Base-by-base conservation (phyloP, 805 yeast genomes). In the Metschnikowia kunwiensis region DNA sequence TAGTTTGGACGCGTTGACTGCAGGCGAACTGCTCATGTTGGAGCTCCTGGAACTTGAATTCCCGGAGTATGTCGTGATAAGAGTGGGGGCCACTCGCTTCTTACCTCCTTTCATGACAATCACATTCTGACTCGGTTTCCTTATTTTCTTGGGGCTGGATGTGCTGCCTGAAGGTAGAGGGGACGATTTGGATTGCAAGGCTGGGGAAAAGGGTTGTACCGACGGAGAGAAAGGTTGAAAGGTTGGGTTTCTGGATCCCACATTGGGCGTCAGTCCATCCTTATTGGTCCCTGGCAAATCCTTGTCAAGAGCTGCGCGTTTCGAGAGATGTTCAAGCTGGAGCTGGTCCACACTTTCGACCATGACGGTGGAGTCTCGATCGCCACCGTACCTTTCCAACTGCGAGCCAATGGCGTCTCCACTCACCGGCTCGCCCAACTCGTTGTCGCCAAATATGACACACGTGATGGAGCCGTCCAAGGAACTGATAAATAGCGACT, bases 261-360 rank as follows among this genome's bases (percentile, higher is more conserved):
- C 7, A 9, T 12, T 14, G 16, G 13, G 16, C 16, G 13, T 24
- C 12, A 12, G 27, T 6, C 3, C 9, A 12, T 18, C 21, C n/a
- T 13, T 19, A 8, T 17, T 16, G 11, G 23, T 11, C 27, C 7
- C 22, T 2, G 16, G 8, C 5, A 10, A 19, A n/a, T 12, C 16
- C 19, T 13, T 32, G 15, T 19, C 19, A 20, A 17, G 28, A n/a
- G 13, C 25, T 13, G 23, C 20, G 12, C 12, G 19, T 27, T 18
- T 26, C 23, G 28, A n/a, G n/a, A 28, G 14, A 6, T 24, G 21
- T 30, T 42, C 46, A 15, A 91, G 62, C 4, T 64, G 56, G 38
- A 91, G 66, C 58, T 89, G 97, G 35, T 78, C 82, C 1, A 82
- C 74, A 58, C 93, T 82, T 53, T 91, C 97, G 0, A 96, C 95